Evolutionary conservation across 2,329 filamentous ascomycete species (phyloP), one percentile per base, ranked within the genome.

Genomic region (Aspergillus sp.): DNA sequence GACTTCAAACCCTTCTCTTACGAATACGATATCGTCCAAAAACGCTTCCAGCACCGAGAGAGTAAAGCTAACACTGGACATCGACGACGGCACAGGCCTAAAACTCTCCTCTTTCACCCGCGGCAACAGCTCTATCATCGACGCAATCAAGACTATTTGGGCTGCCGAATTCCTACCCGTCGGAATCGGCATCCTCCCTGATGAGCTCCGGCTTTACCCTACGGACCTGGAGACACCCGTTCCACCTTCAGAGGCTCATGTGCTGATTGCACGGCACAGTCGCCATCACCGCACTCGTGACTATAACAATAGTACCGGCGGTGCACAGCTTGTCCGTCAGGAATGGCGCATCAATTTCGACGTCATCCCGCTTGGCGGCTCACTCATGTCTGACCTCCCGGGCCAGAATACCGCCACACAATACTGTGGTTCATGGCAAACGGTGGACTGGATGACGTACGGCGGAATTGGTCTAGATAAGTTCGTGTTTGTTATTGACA

Each of bases 371-470:
- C 19, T 60, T 7, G 60, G 59, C 23, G 58, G 58, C 24, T 49
- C 41, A 17, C 43, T 48, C 6, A 60, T 63, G 59, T 72, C 70
- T 0, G 70, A 74, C 27, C 62, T 77, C 2, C 71, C 73, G 0
- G 67, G 68, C 0, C 55, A 56, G 6, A 56, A 51, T 0, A 56
- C 24, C 5, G 37, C 72, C 12, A 55, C 56, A 1, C 57, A 66
- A n/a, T 65, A 66, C 17, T 75, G 72, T 40, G 24, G 65, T 1
- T 61, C 65, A 3, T 76, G 72, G 73, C 70, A 66, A 35, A 55
- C 71, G 4, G 67, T 66, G 0, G 71, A 75, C 35, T 77, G 70
- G 71, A 58, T 76, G 21, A 68, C 73, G 27, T 76, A 76, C 55
- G 72, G 70, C 0, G 62, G 70, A 9, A 66, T 75, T 56, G 66